A percentile compares a stretch with the other conserved stretches of the same genome.
These are phyloP conservation scores for Tothia fuscella DNA, from an alignment of 2,329 filamentous ascomycete genomes.

Conservation along the genomic window DNA sequence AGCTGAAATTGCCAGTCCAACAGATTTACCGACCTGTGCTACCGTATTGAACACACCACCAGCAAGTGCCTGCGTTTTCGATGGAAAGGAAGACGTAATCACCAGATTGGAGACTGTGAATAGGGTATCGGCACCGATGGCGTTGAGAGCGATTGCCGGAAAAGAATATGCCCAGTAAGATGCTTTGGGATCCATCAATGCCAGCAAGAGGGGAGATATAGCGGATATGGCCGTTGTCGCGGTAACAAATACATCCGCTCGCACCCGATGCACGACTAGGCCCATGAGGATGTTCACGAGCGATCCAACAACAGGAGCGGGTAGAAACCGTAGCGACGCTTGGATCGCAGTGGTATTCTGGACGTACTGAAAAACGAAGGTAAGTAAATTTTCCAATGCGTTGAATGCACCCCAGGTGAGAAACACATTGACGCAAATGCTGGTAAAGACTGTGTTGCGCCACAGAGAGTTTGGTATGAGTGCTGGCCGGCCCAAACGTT, in stretches of 20 bases:
- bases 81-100: slow-evolving; percentile 30
- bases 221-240: slow-evolving; percentile 24
- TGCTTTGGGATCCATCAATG: slow-evolving; percentile 31
- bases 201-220: slow-evolving; percentile 34
- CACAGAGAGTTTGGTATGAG: slow-evolving; percentile 52
- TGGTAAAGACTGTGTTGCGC: slow-evolving; percentile 43
- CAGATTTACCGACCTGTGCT: slow-evolving; percentile 12
- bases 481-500: slow-evolving; percentile 35
- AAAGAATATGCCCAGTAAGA: slow-evolving; percentile 37
- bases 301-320: slow-evolving; percentile 27
- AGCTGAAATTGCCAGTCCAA: slow-evolving; percentile 1
- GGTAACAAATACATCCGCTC: slow-evolving; percentile 31
- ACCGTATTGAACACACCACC: slow-evolving; percentile 37
- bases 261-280: slow-evolving; percentile 32
- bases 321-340: slow-evolving; percentile 31
- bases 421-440: slow-evolving; percentile 38
- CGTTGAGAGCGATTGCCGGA: slow-evolving; percentile 30
- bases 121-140: slow-evolving; percentile 32
- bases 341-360: slow-evolving; percentile 24
- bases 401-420: slow-evolving; percentile 27
- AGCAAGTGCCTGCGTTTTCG: slow-evolving; percentile 30
- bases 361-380: slow-evolving; percentile 31
- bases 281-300: slow-evolving; percentile 35
- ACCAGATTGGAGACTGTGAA: slow-evolving; percentile 33
- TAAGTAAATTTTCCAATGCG: slow-evolving; percentile 26